These are phyloP conservation scores for Suillus americanus DNA, from an alignment of 768 basidiomycete species.

Conservation along the genomic window DNA sequence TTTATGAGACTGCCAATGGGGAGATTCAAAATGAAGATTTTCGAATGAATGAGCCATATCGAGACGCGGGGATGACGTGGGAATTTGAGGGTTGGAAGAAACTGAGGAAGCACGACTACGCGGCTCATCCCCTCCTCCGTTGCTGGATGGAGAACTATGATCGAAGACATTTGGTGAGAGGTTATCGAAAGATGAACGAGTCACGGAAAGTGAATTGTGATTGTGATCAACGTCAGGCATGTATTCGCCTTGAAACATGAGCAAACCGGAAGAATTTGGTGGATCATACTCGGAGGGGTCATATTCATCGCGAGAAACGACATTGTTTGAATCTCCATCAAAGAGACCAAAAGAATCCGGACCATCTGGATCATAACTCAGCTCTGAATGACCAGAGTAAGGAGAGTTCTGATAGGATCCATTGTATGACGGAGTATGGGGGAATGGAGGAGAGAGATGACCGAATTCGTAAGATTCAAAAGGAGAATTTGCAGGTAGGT, in stretches of 20 bases:
- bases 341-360: constrained; percentile 51
- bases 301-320: constrained; percentile 50
- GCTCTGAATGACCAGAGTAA: constrained; percentile 68
- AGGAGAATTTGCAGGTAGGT: constrained; percentile 21
- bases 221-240: constrained; percentile 33
- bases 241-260: constrained; percentile 60
- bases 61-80: constrained; percentile 54
- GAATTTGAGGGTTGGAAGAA: constrained; percentile 52
- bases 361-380: constrained; percentile 49
- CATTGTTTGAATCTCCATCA: constrained; percentile 41
- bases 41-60: constrained; percentile 58
- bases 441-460: constrained; percentile 39
- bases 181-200: constrained; percentile 34
- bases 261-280: constrained; percentile 46
- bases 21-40: constrained; percentile 64
- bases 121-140: constrained; percentile 47
- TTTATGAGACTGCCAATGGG: constrained; percentile 51
- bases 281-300: constrained; percentile 74
- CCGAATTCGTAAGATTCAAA: constrained; percentile 43
- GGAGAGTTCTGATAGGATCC: constrained; percentile 73
- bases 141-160: constrained; percentile 64
- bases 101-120: constrained; percentile 68
- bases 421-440: constrained; percentile 57
- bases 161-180: constrained; percentile 50
- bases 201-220: constrained; percentile 36